Base-by-base conservation (phyloP, 73 alveolate species). In the Symbiodinium pilosum region DNA sequence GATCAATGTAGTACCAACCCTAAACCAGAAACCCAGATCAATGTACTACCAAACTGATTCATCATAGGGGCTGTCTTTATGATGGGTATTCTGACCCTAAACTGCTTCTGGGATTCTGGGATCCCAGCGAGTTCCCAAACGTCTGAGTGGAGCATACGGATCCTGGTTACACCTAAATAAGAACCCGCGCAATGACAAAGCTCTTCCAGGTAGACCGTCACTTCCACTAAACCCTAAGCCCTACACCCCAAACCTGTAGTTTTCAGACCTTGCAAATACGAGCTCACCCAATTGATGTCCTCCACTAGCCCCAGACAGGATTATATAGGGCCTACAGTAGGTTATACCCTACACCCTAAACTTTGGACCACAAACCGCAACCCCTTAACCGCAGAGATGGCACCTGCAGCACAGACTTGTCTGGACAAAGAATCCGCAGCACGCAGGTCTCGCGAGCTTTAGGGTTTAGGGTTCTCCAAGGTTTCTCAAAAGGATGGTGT, bases 391-490 rank as follows among this genome's bases (percentile, higher is more conserved):
- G 7, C 71, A 3, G 28, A 6, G 28, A 2, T 43, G 3, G 24
- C 39, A 40, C 97, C 98, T 93, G 98, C 98, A 93, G 38, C 42
- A 93, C 98, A 0, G 98, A 93, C 92, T 93, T 93, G 98, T 93
- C 98, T 2, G 98, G 98, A 69, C 98, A 93, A 34, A 93, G 47
- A 47, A 93, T 77, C 39, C 98, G 91, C 84, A 93, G 85, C 39
- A 93, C 68, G 92, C 98, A 93, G 38, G 92, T 59, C 97, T 91
- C 73, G 87, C 14, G 77, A 26, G 77, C 38, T 21, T 64, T 56
- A 16, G 75, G 75, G 73, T 20, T 59, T 59, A 59, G 77, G n/a
- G 77, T 59, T 59, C n/a, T n/a, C n/a, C n/a, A n/a, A n/a, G n/a
- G n/a, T n/a, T n/a, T n/a, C n/a, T n/a, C n/a, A n/a, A n/a, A n/a